Conservation (phyloP, 2,329 filamentous ascomycete genomes). For the Metarhizium brunneum region DNA sequence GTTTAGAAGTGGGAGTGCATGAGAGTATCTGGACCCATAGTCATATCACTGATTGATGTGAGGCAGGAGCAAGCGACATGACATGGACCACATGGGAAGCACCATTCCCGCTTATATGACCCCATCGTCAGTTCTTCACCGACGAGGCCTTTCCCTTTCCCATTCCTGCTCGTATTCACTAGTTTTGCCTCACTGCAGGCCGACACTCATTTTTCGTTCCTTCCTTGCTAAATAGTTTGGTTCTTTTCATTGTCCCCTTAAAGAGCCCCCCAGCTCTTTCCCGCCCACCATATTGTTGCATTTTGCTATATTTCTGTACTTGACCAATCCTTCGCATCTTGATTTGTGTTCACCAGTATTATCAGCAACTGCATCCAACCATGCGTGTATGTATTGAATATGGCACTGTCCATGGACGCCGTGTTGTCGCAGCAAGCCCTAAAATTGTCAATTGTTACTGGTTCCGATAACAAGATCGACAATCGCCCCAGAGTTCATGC, state of each 20-base stretch:
- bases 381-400: constrained; percentile 12
- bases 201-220: neutral
- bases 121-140: constrained; percentile 1
- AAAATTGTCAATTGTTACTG: neutral
- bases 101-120: neutral
- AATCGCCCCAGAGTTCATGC: neutral
- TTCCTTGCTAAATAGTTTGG: too few species aligned
- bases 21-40: too few species aligned
- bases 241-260: too few species aligned
- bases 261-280: neutral
- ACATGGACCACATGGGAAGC: neutral
- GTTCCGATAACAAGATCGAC: neutral
- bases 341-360: constrained; percentile 1
- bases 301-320: neutral
- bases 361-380: neutral
- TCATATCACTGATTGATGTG: neutral
- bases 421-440: neutral
- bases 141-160: neutral
- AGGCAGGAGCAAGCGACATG: neutral
- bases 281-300: neutral
- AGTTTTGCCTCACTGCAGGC: constrained; percentile 2
- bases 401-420: neutral
- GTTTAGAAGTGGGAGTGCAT: too few species aligned
- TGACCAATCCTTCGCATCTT: neutral
- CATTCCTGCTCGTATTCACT: neutral